Percentiles rank a stretch among this genome's conserved stretches.
phyloP scores from a whole-genome alignment of 805 yeast genomes.

The Komagataella populi region DNA sequence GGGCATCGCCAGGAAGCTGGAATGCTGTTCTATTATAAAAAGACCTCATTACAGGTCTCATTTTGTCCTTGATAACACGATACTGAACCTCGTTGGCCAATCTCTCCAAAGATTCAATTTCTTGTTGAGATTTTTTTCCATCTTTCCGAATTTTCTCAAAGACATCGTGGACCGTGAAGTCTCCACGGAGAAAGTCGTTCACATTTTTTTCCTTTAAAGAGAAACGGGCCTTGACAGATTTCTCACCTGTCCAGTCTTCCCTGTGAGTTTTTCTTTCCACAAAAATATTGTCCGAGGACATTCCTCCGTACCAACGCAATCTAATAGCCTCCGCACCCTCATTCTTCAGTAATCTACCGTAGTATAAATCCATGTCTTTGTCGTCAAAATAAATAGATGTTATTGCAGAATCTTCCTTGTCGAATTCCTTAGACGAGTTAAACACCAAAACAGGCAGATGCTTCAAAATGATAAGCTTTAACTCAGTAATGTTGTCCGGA shows the following conservation, averaged over 20 bases:
- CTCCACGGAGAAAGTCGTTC: conserved; percentile 73
- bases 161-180: conserved; percentile 75
- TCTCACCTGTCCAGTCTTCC: conserved; percentile 99
- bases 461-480: conserved; percentile 82
- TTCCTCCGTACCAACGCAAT: conserved; percentile 98
- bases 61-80: conserved; percentile 66
- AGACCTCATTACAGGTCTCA: conserved; percentile 91
- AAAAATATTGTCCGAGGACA: conserved; percentile 82
- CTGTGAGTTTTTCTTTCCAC: conserved; percentile 97
- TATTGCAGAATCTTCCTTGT: conserved; percentile 87
- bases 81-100: conserved; percentile 91
- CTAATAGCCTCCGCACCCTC: conserved; percentile 99
- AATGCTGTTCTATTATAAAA: conserved; percentile 97
- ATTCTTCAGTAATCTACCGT: conserved; percentile 87
- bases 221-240: conserved; percentile 96
- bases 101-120: conserved; percentile 84
- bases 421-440: conserved; percentile 84
- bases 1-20: conserved; percentile 98
- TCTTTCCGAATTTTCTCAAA: conserved; percentile 89
- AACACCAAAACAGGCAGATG: conserved; percentile 95
- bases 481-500: conserved; percentile 94
- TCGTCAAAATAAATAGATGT: conserved; percentile 95
- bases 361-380: conserved; percentile 76
- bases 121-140: conserved; percentile 76
- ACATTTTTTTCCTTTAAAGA: conserved; percentile 84